Evolutionary conservation across 441 rosid species (phyloP).

Genomic region (Eruca vesicaria): DNA sequence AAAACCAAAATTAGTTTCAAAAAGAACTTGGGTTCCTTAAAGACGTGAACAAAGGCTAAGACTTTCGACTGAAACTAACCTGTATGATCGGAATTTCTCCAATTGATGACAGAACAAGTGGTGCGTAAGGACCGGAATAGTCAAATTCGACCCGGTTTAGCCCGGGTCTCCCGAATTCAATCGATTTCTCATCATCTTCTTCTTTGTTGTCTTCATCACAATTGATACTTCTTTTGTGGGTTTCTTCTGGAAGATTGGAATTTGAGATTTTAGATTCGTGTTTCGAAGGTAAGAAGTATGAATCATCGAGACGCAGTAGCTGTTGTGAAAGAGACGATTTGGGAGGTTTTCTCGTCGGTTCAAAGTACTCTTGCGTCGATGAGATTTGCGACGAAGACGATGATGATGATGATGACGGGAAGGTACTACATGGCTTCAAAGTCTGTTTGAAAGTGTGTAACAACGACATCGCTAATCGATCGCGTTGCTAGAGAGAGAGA

Average conservation of each 20-base stretch:
- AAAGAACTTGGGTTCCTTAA: background rate
- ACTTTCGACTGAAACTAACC: constrained; percentile 38
- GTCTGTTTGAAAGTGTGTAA: background rate
- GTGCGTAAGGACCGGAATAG: constrained; percentile 68
- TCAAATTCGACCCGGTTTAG: constrained; percentile 61
- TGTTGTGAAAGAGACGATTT: constrained; percentile 41
- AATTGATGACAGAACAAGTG: constrained; percentile 54
- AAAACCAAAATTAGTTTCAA: background rate
- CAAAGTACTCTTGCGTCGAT: constrained; percentile 27
- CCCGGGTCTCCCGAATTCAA: constrained; percentile 49
- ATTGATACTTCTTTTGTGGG: constrained; percentile 17
- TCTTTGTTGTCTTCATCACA: constrained; percentile 23
- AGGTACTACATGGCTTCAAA: constrained; percentile 14
- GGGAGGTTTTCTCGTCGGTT: constrained; percentile 39
- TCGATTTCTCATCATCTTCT: constrained; percentile 24
- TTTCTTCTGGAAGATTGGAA: background rate
- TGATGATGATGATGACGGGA: constrained; percentile 25
- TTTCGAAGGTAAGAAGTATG: constrained; percentile 30
- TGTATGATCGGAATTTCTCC: constrained; percentile 61
- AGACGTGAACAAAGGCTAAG: background rate
- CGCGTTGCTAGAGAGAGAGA: background rate
- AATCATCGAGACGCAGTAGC: constrained; percentile 37
- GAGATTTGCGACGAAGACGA: constrained; percentile 5
- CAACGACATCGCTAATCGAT: constrained; percentile 30
- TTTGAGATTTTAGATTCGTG: constrained; percentile 7